Percentiles rank a stretch among this genome's conserved stretches.
Evolutionary conservation across 108 stramenopile species (phyloP).

Genomic region (Cyclotella sp.): DNA sequence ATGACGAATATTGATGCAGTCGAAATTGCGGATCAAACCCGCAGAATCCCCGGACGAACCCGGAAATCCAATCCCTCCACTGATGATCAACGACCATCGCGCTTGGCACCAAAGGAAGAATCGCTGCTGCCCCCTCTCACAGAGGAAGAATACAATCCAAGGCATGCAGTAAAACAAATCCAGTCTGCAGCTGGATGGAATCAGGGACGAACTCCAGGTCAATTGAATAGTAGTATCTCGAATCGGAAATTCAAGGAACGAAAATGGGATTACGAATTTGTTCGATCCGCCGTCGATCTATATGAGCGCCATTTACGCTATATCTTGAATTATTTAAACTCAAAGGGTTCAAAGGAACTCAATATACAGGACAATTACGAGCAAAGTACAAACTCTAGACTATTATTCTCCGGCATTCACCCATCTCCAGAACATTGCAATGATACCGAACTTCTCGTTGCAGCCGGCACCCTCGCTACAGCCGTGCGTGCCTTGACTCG

Average conservation of each 20-base stretch:
- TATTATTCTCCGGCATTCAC: conserved; percentile 37
- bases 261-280: conserved; percentile 51
- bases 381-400: neutral
- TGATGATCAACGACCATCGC: neutral
- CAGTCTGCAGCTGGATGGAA: conserved; percentile 33
- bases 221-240: conserved; percentile 14
- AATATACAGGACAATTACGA: neutral
- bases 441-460: conserved; percentile 53
- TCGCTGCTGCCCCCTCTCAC: conserved; percentile 22
- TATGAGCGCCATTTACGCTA: conserved; percentile 52
- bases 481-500: conserved; percentile 65
- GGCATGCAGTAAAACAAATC: conserved; percentile 28
- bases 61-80: conserved; percentile 13
- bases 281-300: conserved; percentile 39
- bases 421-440: conserved; percentile 36
- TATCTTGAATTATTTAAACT: conserved; percentile 35
- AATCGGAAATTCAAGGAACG: conserved; percentile 29
- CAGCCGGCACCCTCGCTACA: conserved; percentile 55
- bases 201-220: conserved; percentile 29
- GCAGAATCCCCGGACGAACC: neutral
- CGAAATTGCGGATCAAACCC: neutral
- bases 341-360: neutral
- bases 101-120: neutral
- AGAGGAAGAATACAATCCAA: conserved; percentile 43
- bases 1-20: too few relatives aligned